phyloP scores from a whole-genome alignment of 2,329 filamentous ascomycete genomes.

The Neonectria coccinea region DNA sequence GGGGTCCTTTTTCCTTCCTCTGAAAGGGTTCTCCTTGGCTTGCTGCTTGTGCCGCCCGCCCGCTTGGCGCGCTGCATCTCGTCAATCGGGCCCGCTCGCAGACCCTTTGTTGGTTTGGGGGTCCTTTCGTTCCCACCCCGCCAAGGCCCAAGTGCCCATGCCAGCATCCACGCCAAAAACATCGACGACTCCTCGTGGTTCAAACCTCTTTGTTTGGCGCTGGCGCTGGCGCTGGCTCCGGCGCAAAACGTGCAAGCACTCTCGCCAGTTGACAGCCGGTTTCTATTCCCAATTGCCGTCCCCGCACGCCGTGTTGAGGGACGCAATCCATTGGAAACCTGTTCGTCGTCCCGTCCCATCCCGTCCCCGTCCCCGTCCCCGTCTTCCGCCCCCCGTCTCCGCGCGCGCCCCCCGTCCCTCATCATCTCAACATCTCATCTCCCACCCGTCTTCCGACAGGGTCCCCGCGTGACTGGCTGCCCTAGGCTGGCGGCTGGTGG shows the following conservation, averaged over 20 bases:
- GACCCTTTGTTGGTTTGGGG: conserved; percentile 39
- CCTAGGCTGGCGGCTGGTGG: conserved; percentile 9
- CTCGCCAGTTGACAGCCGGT: not conserved
- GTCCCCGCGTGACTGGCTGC: conserved; percentile 22
- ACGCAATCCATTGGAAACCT: conserved; percentile 5
- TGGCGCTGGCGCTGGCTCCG: not conserved
- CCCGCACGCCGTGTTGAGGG: not conserved
- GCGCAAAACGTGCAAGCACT: not conserved
- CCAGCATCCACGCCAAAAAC: not conserved
- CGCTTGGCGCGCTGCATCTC: conserved; percentile 41
- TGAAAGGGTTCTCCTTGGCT: not conserved
- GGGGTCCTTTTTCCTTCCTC: not conserved
- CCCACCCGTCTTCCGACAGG: conserved; percentile 18
- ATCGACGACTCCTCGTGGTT: conserved; percentile 1
- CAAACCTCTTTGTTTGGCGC: conserved; percentile 1
- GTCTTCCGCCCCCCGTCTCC: conserved; percentile 2
- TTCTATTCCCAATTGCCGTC: not conserved
- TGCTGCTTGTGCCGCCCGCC: conserved; percentile 24
- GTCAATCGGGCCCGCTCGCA: conserved; percentile 46
- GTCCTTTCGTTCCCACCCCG: conserved; percentile 14
- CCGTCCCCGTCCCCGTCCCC: conserved; percentile 4
- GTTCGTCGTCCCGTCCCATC: conserved; percentile 23
- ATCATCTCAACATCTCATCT: conserved; percentile 14
- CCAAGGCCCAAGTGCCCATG: not conserved
- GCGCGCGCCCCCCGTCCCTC: not conserved